Percentiles rank a stretch among this genome's conserved stretches.
Conservation (phyloP, 176 grass and related monocot species). For the Aechmea fasciata region DNA sequence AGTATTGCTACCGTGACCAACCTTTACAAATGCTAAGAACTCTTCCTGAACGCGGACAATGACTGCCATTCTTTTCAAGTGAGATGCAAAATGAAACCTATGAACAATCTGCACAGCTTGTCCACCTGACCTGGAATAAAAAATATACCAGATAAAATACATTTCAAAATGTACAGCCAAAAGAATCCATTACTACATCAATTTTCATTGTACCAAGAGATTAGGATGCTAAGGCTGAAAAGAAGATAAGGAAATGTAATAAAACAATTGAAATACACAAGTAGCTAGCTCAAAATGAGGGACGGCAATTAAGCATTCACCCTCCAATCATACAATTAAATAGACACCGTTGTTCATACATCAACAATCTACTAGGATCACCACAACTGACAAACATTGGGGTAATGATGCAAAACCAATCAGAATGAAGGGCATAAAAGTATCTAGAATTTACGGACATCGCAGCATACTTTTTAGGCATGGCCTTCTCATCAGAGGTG, state of each 20-base stretch:
- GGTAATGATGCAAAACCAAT: too few relatives aligned
- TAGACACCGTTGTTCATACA: neutral
- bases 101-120: conserved; percentile 92
- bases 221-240: too few relatives aligned
- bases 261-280: too few relatives aligned
- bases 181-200: neutral
- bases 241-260: too few relatives aligned
- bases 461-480: conserved; percentile 66
- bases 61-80: conserved; percentile 99
- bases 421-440: too few relatives aligned
- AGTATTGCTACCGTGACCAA: conserved; percentile 10
- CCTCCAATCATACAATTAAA: conserved; percentile 10
- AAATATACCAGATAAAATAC: neutral
- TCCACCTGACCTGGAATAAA: conserved; percentile 59
- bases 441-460: neutral
- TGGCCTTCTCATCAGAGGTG: conserved; percentile 94
- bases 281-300: too few relatives aligned
- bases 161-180: neutral
- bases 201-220: too few relatives aligned
- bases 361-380: too few relatives aligned
- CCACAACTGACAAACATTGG: too few relatives aligned
- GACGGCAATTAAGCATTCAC: too few relatives aligned
- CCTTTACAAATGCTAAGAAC: conserved; percentile 90
- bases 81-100: conserved; percentile 97
- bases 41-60: conserved; percentile 78